These are phyloP conservation scores for Syncephalastrum monosporum DNA, from an alignment of 371 early-diverging fungal genomes.

Conservation along the genomic window DNA sequence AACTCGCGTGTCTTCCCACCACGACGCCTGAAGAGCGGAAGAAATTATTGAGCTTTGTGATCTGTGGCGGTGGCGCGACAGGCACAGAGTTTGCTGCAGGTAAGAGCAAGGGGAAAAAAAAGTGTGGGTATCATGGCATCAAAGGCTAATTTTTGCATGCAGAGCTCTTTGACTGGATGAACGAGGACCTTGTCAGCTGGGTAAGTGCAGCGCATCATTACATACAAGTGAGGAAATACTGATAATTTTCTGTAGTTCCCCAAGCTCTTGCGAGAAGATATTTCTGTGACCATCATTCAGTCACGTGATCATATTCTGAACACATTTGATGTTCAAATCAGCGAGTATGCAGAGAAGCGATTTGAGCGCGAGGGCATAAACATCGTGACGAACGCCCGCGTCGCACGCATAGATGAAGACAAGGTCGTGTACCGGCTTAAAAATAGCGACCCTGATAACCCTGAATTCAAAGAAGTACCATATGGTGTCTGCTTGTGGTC, in stretches of 20 bases:
- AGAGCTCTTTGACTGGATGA: conserved; percentile 80
- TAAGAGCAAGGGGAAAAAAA: too few species aligned
- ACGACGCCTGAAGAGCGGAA: conserved; percentile 72
- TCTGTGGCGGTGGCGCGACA: conserved; percentile 80
- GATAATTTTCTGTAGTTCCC: conserved; percentile 47
- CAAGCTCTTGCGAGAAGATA: conserved; percentile 60
- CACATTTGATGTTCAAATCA: conserved; percentile 75
- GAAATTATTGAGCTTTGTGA: conserved; percentile 66
- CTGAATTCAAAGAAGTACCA: conserved; percentile 39
- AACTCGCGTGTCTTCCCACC: conserved; percentile 78
- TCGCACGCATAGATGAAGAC: conserved; percentile 52
- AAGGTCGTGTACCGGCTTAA: conserved; percentile 31
- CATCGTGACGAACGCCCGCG: conserved; percentile 70
- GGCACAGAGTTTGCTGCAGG: conserved; percentile 76
- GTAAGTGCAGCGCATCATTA: conserved; percentile 26
- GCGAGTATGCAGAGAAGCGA: conserved; percentile 64
- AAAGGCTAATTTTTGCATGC: conserved; percentile 12
- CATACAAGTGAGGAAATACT: background rate
- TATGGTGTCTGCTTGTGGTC: conserved; percentile 84
- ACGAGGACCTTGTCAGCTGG: conserved; percentile 75
- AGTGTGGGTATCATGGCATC: too few species aligned
- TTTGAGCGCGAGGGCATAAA: conserved; percentile 74
- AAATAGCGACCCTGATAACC: conserved; percentile 11
- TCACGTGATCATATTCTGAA: conserved; percentile 76
- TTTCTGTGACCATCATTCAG: conserved; percentile 67